Percentiles rank a stretch among this genome's conserved stretches.
Conservation (phyloP, 2,329 filamentous ascomycete genomes). For the Colletotrichum sp. region DNA sequence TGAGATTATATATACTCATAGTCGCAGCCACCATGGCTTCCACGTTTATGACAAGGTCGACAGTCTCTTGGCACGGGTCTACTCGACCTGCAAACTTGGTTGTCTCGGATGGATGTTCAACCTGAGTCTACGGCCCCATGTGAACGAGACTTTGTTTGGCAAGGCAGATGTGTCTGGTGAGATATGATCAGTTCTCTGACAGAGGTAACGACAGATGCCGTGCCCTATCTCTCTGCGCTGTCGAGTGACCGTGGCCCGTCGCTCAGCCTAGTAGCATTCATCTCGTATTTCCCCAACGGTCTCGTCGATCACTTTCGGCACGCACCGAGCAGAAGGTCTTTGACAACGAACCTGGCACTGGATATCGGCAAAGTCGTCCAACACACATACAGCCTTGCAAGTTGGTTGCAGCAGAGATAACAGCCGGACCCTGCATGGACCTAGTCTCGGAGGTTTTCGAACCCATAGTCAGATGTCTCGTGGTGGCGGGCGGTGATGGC, state of each 20-base stretch:
- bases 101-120: not conserved
- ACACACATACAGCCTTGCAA: not conserved
- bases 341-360: not conserved
- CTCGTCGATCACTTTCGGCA: not conserved
- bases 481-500: not conserved
- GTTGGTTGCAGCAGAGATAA: not conserved
- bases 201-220: not conserved
- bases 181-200: not conserved
- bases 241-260: not conserved
- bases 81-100: not conserved
- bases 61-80: not conserved
- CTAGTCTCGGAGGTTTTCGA: constrained; percentile 2
- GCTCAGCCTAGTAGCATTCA: not conserved
- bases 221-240: not conserved
- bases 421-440: not conserved
- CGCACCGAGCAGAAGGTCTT: not conserved
- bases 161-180: not conserved
- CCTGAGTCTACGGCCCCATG: not conserved
- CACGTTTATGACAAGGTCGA: not conserved
- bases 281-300: not conserved
- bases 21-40: not conserved
- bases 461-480: not conserved
- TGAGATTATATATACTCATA: not conserved
- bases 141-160: not conserved
- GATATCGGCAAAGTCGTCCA: not conserved